Percentiles rank a stretch among this genome's conserved stretches.
Conservation (phyloP, 192 early-diverging fungal genomes). For the Podila verticillata region DNA sequence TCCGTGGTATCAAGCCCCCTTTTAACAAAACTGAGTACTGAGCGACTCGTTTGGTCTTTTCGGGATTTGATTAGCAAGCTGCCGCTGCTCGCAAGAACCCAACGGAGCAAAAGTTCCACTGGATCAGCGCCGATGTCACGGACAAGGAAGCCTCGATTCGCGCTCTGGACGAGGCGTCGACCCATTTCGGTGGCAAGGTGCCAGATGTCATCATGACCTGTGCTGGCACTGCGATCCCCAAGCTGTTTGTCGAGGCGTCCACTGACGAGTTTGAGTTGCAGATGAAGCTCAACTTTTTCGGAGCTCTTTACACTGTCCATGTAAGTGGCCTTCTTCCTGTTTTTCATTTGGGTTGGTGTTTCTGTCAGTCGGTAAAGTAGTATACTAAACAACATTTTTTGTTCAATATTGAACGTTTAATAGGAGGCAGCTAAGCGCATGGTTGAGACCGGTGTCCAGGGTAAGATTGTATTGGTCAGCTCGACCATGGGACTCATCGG, state of each 20-base stretch:
- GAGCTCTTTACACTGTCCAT: slow-evolving; percentile 70
- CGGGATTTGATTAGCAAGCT: slow-evolving; percentile 20
- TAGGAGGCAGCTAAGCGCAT: slow-evolving; percentile 70
- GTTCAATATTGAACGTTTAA: background rate
- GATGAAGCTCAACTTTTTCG: slow-evolving; percentile 76
- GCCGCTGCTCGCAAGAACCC: slow-evolving; percentile 17
- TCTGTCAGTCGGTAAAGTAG: background rate
- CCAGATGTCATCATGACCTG: slow-evolving; percentile 67
- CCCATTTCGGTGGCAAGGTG: slow-evolving; percentile 56
- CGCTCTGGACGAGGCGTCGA: slow-evolving; percentile 67
- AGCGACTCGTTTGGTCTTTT: background rate
- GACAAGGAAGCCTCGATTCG: slow-evolving; percentile 57
- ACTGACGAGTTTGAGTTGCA: slow-evolving; percentile 62
- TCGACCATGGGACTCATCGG: slow-evolving; percentile 75
- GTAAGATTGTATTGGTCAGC: slow-evolving; percentile 74
- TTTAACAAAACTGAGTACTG: too few species aligned
- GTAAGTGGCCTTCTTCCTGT: slow-evolving; percentile 51
- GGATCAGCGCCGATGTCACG: slow-evolving; percentile 72
- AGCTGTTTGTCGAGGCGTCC: slow-evolving; percentile 72
- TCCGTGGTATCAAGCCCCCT: too few species aligned
- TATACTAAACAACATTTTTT: background rate
- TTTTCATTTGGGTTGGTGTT: background rate
- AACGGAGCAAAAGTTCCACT: slow-evolving; percentile 57
- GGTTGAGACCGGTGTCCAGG: slow-evolving; percentile 63
- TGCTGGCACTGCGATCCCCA: slow-evolving; percentile 67